Conservation (phyloP, 1,284 basidiomycete species). For the Golubevia sp. region DNA sequence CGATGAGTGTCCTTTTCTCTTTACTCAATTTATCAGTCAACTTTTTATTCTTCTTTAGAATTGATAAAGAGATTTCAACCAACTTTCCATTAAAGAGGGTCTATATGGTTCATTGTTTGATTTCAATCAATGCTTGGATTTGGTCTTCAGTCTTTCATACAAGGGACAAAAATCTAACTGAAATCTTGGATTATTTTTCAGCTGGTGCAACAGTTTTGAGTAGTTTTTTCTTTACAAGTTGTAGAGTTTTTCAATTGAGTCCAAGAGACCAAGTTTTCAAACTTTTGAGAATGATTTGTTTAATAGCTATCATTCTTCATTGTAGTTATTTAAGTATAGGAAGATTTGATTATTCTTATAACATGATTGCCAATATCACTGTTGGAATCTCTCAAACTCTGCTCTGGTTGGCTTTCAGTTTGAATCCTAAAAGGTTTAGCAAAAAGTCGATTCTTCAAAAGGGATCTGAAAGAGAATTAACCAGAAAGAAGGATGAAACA, state of each 20-base stretch:
- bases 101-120: slow-evolving; percentile 72
- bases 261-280: too few relatives aligned
- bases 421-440: slow-evolving; percentile 29
- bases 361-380: slow-evolving; percentile 82
- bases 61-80: slow-evolving; percentile 32
- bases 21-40: slow-evolving; percentile 72
- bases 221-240: slow-evolving; percentile 70
- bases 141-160: slow-evolving; percentile 93
- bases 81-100: slow-evolving; percentile 68
- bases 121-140: slow-evolving; percentile 88
- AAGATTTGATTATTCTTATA: slow-evolving; percentile 93
- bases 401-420: slow-evolving; percentile 71
- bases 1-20: slow-evolving; percentile 87
- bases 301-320: slow-evolving; percentile 64
- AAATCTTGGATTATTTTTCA: slow-evolving; percentile 93
- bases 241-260: slow-evolving; percentile 52
- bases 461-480: slow-evolving; percentile 26
- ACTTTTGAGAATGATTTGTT: too few relatives aligned
- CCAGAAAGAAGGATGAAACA: too few relatives aligned
- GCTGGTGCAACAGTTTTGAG: slow-evolving; percentile 76
- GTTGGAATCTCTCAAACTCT: slow-evolving; percentile 74
- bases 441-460: slow-evolving; percentile 13
- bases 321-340: slow-evolving; percentile 76
- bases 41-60: slow-evolving; percentile 23
- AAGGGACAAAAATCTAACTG: slow-evolving; percentile 81